These are phyloP conservation scores for Endotrypanum monterogeii DNA, from an alignment of 208 protist genomes.

Conservation along the genomic window DNA sequence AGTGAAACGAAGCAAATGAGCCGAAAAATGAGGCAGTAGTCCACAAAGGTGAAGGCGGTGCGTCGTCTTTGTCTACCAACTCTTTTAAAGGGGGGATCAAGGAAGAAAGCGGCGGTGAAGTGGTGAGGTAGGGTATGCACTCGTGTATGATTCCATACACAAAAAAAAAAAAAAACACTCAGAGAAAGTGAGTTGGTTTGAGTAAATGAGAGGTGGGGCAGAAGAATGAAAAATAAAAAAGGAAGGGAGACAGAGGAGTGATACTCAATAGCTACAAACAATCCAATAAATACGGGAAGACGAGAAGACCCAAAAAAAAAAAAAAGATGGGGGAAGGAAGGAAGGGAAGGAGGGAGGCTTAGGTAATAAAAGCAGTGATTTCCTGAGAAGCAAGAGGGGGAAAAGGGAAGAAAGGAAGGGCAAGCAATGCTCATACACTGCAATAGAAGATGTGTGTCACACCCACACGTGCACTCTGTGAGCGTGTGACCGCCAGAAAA, in stretches of 20 bases:
- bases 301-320: neutral
- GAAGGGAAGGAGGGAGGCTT: neutral
- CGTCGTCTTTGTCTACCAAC: neutral
- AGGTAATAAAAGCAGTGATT: neutral
- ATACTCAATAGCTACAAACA: too few species aligned
- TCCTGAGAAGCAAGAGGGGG: neutral
- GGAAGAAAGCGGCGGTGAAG: neutral
- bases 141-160: neutral
- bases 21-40: too few species aligned
- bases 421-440: neutral
- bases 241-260: neutral
- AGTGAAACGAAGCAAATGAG: neutral
- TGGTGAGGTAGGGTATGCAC: neutral
- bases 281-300: too few species aligned
- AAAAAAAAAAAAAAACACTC: neutral
- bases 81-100: neutral
- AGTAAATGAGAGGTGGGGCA: too few species aligned
- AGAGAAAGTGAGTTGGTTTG: neutral
- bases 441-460: neutral
- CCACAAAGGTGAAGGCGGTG: neutral
- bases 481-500: constrained; percentile 3
- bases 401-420: neutral
- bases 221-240: neutral
- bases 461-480: neutral
- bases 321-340: neutral